phyloP scores from a whole-genome alignment of 2,329 filamentous ascomycete species.

The Fusarium torreyae region DNA sequence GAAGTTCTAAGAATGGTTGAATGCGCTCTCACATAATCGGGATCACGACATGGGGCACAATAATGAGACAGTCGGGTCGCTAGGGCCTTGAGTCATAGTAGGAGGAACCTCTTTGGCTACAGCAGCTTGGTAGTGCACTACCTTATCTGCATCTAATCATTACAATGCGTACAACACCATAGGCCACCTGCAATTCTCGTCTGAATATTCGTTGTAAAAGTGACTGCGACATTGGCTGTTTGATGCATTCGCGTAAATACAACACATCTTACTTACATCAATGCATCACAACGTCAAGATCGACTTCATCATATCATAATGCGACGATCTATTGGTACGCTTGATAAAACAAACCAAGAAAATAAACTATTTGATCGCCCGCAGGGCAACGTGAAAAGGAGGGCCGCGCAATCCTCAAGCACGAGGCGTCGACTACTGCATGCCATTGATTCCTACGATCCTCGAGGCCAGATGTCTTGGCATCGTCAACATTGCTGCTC shows the following conservation, averaged over 20 bases:
- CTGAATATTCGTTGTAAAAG: not conserved
- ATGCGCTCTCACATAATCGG: slow-evolving; percentile 29
- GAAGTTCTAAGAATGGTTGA: not conserved
- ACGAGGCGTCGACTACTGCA: slow-evolving; percentile 32
- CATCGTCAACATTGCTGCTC: slow-evolving; percentile 22
- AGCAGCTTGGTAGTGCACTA: too few species aligned
- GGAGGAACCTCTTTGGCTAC: not conserved
- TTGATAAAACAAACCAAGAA: not conserved
- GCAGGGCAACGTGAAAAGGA: slow-evolving; percentile 16
- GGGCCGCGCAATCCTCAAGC: slow-evolving; percentile 40
- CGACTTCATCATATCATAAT: not conserved
- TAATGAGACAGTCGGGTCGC: not conserved
- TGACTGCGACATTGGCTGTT: not conserved
- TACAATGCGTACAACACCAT: too few species aligned
- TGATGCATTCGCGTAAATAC: not conserved
- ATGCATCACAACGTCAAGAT: not conserved
- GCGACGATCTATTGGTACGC: not conserved
- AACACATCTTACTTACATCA: not conserved
- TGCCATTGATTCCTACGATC: slow-evolving; percentile 16
- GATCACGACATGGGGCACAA: not conserved
- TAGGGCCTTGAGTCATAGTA: not conserved
- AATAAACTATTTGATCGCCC: not conserved
- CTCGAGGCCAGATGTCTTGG: slow-evolving; percentile 21
- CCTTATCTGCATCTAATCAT: too few species aligned
- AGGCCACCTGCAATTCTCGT: too few species aligned